A percentile compares a stretch with the other conserved stretches of the same genome.
Conservation (phyloP, 495 filamentous ascomycete species). For the Tuber melanosporum region DNA sequence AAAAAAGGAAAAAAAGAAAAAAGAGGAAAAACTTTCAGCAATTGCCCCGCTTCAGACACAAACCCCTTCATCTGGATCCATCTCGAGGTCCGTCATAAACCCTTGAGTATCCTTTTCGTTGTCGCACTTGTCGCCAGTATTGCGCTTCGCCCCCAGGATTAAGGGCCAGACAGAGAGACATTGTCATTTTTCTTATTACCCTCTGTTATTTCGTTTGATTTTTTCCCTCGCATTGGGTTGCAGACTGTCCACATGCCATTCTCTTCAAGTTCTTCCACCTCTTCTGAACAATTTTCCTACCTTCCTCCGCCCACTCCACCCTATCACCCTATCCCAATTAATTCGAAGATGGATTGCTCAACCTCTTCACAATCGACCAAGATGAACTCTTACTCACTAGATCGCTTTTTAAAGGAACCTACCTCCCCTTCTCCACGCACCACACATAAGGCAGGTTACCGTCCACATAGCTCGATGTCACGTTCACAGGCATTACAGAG, state of each 20-base stretch:
- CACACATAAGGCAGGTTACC: constrained; percentile 3
- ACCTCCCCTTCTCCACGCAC: constrained; percentile 17
- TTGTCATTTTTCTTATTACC: not conserved
- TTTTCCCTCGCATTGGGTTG: not conserved
- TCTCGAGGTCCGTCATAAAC: not conserved
- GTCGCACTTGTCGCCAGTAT: not conserved
- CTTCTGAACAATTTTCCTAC: constrained; percentile 28
- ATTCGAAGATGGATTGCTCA: constrained; percentile 23
- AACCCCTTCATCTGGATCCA: not conserved
- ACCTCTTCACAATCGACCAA: constrained; percentile 15
- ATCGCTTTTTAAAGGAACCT: constrained; percentile 41
- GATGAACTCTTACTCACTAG: constrained; percentile 41
- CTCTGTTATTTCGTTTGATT: not conserved
- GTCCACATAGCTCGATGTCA: constrained; percentile 2
- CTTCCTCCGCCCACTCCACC: constrained; percentile 28
- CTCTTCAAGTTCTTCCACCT: constrained; percentile 16
- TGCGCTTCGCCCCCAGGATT: not conserved
- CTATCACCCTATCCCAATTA: constrained; percentile 33
- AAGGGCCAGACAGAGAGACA: constrained; percentile 3
- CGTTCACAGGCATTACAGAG: constrained; percentile 19
- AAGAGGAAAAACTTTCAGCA: constrained; percentile 2
- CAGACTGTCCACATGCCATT: constrained; percentile 1
- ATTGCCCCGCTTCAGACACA: not conserved
- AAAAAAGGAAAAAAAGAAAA: not conserved
- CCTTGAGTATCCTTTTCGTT: not conserved